phyloP scores from a whole-genome alignment of 495 filamentous ascomycete genomes.

The Penicillium paradoxum region DNA sequence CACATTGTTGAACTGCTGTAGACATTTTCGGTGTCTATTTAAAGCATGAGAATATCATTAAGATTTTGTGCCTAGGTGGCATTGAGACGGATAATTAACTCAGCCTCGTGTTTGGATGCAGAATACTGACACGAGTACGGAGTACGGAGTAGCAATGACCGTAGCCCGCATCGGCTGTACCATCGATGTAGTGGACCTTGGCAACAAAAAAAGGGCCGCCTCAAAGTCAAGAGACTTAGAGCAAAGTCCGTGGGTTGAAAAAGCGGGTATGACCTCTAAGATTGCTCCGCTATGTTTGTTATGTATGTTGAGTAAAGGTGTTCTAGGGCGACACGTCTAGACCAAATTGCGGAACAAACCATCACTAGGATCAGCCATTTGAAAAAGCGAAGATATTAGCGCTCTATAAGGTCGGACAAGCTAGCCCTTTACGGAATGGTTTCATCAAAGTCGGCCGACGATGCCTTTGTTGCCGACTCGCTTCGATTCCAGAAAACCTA shows the following conservation, averaged over 20 bases:
- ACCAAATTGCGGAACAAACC: no score
- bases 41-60: neutral
- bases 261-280: neutral
- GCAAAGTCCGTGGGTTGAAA: neutral
- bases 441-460: neutral
- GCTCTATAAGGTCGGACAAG: neutral
- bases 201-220: slow-evolving; percentile 1
- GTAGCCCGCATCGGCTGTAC: no score
- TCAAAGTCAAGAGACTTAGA: neutral
- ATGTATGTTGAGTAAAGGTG: no score
- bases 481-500: neutral
- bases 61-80: neutral
- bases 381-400: neutral
- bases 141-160: no score
- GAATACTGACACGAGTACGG: neutral
- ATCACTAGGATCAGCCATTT: no score
- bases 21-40: neutral
- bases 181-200: no score
- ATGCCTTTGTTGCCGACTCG: neutral
- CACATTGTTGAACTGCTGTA: neutral
- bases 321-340: neutral
- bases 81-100: slow-evolving; percentile 6
- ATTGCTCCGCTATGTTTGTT: neutral
- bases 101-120: slow-evolving; percentile 15
- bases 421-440: neutral